Conservation (phyloP, 164 flowering plant genomes). For the Nelumbo lutea region DNA sequence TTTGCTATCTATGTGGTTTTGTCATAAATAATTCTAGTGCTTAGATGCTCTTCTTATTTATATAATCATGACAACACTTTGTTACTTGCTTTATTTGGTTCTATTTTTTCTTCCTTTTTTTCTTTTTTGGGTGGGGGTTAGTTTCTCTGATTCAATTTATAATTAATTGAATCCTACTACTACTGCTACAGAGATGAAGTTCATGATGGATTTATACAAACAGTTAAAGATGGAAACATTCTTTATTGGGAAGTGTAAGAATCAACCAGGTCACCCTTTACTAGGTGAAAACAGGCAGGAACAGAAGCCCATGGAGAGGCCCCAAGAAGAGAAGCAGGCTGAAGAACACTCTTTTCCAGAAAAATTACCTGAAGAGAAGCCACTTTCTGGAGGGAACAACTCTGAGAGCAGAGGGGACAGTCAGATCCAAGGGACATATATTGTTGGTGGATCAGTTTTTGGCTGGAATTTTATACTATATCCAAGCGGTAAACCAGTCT, state of each 20-base stretch:
- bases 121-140: too few relatives aligned
- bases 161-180: slow-evolving; percentile 1
- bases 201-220: slow-evolving; percentile 45
- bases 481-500: slow-evolving; percentile 36
- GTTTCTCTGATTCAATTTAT: too few relatives aligned
- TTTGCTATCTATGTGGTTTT: too few relatives aligned
- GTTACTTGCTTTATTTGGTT: too few relatives aligned
- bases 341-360: slow-evolving; percentile 15
- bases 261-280: slow-evolving; percentile 10
- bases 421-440: slow-evolving; percentile 23
- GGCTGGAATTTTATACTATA: slow-evolving; percentile 80
- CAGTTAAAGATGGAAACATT: slow-evolving; percentile 32
- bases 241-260: slow-evolving; percentile 19
- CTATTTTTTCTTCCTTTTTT: too few relatives aligned
- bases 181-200: slow-evolving; percentile 46
- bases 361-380: slow-evolving; percentile 21
- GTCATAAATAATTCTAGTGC: too few relatives aligned
- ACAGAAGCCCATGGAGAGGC: slow-evolving; percentile 15
- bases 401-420: slow-evolving; percentile 27
- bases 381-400: slow-evolving; percentile 5
- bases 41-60: too few relatives aligned
- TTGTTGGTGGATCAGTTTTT: slow-evolving; percentile 80
- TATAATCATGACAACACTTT: too few relatives aligned
- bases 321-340: slow-evolving; percentile 8
- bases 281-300: slow-evolving; percentile 19